Evolutionary conservation across 257 asterid species (phyloP), one percentile per base, ranked within the genome.

Genomic region (Vinca minor): DNA sequence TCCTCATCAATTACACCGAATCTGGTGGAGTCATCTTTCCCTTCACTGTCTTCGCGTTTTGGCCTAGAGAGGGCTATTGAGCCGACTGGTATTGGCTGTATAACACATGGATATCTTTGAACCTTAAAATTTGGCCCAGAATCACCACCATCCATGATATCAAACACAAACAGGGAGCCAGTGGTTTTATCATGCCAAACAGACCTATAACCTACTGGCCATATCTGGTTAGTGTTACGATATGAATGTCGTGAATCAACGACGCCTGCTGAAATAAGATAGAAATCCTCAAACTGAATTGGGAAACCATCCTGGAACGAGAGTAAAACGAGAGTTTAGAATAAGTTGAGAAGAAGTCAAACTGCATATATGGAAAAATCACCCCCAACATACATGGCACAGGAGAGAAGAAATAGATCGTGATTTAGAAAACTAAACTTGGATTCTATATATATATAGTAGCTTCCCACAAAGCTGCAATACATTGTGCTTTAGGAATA

Each of bases 101-200:
- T 67, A 78, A 76, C 75, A 81, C 98, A 93, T 59, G 98, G 94
- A 73, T 77, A 83, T 78, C 98, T 85, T 64, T 70, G 79, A 71
- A 93, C 83, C 67, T 77, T 78, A 69, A 84, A 93, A 60, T 77
- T 71, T 59, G 97, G 97, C 61, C 98, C 97, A 63, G 66, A 64
- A 69, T 87, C 88, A 62, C 96, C 98, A 41, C 97, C 98, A 74
- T 89, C 95, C 66, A 81, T 76, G 66, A 93, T 80, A 67, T 81
- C 96, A 76, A 95, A 89, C 39, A 76, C 67, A 82, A 89, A 93
- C 68, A 93, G 72, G 54, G 98, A 93, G 69, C 97, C 97, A 1
- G 98, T 85, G 52, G 87, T 71, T 64, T 81, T 89, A 70, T 93
- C 98, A 68, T 93, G 97, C 98, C 98, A 93, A 87, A 87, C 80